phyloP scores from a whole-genome alignment of 805 yeast species.

The Candida cerambycidarum region DNA sequence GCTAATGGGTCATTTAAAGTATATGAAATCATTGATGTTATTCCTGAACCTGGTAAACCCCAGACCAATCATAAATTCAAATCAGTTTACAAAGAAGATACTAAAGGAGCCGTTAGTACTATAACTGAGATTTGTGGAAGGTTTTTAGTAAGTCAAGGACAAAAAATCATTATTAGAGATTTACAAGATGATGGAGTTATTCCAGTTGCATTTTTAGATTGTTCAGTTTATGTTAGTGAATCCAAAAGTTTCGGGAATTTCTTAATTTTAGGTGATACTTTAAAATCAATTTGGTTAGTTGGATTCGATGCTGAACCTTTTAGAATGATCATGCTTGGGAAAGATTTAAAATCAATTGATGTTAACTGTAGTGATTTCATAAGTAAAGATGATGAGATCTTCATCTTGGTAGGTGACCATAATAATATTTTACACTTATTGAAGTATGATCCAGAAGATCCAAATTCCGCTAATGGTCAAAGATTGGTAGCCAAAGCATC shows the following conservation, averaged over 20 bases:
- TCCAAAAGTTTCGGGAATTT: constrained; percentile 82
- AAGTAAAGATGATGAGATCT: constrained; percentile 66
- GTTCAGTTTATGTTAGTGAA: constrained; percentile 76
- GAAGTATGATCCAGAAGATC: constrained; percentile 91
- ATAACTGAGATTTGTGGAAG: constrained; percentile 81
- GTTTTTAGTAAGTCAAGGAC: constrained; percentile 83
- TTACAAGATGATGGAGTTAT: constrained; percentile 84
- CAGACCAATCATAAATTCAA: constrained; percentile 80
- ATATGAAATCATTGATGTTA: constrained; percentile 74
- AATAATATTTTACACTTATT: constrained; percentile 65
- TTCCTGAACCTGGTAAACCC: constrained; percentile 86
- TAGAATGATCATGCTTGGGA: constrained; percentile 74
- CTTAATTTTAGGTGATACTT: constrained; percentile 76
- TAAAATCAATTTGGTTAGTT: constrained; percentile 72
- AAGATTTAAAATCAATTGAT: constrained; percentile 63
- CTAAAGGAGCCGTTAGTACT: constrained; percentile 81
- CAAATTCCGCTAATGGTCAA: constrained; percentile 77
- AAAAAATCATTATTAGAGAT: constrained; percentile 74
- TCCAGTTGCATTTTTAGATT: constrained; percentile 91
- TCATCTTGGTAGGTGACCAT: constrained; percentile 66
- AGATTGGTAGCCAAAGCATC: constrained; percentile 67
- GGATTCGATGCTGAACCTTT: constrained; percentile 97
- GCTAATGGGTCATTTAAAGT: constrained; percentile 77
- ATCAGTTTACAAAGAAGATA: constrained; percentile 66
- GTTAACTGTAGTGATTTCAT: constrained; percentile 76